phyloP scores from a whole-genome alignment of 2,329 filamentous ascomycete species.

The Alternaria atra region DNA sequence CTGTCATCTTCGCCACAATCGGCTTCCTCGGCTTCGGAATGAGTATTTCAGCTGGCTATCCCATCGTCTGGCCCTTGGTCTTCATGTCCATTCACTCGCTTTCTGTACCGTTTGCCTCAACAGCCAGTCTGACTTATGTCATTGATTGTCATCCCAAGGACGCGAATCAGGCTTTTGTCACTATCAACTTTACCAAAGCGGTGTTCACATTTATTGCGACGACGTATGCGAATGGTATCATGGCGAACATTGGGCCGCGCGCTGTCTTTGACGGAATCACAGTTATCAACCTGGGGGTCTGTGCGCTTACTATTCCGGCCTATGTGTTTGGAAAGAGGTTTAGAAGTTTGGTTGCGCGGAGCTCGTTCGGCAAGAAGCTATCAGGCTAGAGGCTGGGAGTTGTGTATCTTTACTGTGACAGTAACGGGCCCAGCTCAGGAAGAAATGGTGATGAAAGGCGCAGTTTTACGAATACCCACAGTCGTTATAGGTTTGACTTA shows the following conservation, averaged over 20 bases:
- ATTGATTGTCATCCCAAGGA: conserved; percentile 54
- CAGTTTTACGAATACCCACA: not conserved
- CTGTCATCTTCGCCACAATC: conserved; percentile 44
- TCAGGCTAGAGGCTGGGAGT: conserved; percentile 11
- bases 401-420: not conserved
- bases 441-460: not conserved
- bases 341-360: conserved; percentile 39
- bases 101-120: conserved; percentile 51
- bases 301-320: conserved; percentile 76
- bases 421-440: not conserved
- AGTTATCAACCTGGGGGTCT: conserved; percentile 77
- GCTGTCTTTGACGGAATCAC: conserved; percentile 74
- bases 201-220: conserved; percentile 68
- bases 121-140: conserved; percentile 52
- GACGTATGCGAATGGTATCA: conserved; percentile 83
- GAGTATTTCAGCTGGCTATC: conserved; percentile 40
- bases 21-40: conserved; percentile 56
- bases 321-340: conserved; percentile 53
- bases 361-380: conserved; percentile 30
- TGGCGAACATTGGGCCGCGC: conserved; percentile 61
- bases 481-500: not conserved
- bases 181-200: conserved; percentile 54
- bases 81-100: conserved; percentile 52
- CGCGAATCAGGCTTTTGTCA: conserved; percentile 54
- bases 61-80: conserved; percentile 40